These are phyloP conservation scores for Talaromyces stipitatus DNA, from an alignment of 495 filamentous ascomycete genomes.

Conservation along the genomic window DNA sequence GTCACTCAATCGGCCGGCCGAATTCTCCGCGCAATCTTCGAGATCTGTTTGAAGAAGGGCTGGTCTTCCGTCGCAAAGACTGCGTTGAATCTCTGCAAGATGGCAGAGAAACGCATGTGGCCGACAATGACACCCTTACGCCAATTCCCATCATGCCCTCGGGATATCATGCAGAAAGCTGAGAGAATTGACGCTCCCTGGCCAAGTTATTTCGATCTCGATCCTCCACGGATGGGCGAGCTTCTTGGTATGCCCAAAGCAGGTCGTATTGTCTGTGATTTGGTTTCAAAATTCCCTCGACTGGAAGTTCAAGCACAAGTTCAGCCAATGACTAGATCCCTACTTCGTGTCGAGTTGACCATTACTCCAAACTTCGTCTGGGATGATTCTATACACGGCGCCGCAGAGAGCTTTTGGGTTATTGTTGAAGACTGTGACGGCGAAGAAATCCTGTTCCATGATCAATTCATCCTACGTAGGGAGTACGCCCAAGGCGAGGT, in stretches of 20 bases:
- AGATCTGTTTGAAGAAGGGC: constrained; percentile 91
- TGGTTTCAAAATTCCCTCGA: constrained; percentile 88
- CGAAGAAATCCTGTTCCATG: constrained; percentile 91
- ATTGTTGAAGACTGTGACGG: constrained; percentile 96
- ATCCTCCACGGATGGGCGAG: constrained; percentile 95
- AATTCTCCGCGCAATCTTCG: constrained; percentile 92
- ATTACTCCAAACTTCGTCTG: constrained; percentile 95
- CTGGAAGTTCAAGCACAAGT: constrained; percentile 87
- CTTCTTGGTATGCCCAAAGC: constrained; percentile 87
- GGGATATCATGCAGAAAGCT: constrained; percentile 83
- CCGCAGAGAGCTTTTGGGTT: constrained; percentile 92
- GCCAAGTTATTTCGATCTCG: constrained; percentile 88
- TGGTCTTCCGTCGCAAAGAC: constrained; percentile 92
- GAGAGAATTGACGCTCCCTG: constrained; percentile 94
- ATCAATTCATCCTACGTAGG: constrained; percentile 84
- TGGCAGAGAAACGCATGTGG: constrained; percentile 99
- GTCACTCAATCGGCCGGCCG: constrained; percentile 96
- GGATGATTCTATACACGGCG: constrained; percentile 84
- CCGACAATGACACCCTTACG: constrained; percentile 93
- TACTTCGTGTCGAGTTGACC: constrained; percentile 89
- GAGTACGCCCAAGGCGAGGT: constrained; percentile 72
- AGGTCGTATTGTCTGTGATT: constrained; percentile 72
- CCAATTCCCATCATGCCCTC: constrained; percentile 75
- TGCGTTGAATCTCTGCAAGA: constrained; percentile 93
- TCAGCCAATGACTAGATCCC: constrained; percentile 89